A percentile compares a stretch with the other conserved stretches of the same genome.
These are phyloP conservation scores for Claviceps fusiformis DNA, from an alignment of 2,329 filamentous ascomycete genomes.

Conservation along the genomic window DNA sequence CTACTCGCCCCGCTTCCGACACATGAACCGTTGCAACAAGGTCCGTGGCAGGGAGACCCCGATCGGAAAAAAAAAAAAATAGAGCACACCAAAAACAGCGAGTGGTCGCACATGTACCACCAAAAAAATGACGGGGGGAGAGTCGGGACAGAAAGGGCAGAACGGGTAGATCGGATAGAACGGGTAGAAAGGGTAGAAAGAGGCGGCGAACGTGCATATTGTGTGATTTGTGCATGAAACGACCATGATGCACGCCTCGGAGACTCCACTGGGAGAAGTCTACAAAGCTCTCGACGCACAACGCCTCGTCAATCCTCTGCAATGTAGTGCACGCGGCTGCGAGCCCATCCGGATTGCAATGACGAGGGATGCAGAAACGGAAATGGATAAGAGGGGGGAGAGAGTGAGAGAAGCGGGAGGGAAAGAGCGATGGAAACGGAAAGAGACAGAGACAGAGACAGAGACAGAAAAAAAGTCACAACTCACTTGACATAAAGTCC, in stretches of 20 bases:
- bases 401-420: neutral
- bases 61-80: neutral
- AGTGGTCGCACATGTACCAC: neutral
- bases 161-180: no score
- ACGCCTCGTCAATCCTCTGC: neutral
- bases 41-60: neutral
- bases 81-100: neutral
- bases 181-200: neutral
- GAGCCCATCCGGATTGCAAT: neutral
- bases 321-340: neutral
- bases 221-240: constrained; percentile 2
- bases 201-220: neutral
- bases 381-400: neutral
- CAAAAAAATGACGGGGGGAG: neutral
- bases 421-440: neutral
- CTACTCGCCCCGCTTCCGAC: constrained; percentile 11
- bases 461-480: neutral
- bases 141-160: no score
- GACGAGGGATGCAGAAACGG: neutral
- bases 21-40: constrained; percentile 12
- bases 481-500: constrained; percentile 39
- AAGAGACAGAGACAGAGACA: neutral
- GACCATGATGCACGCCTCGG: neutral
- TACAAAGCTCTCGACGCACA: neutral
- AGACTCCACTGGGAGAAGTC: neutral